Conservation (phyloP, 331 rosid species). For the Quercus lobata region DNA sequence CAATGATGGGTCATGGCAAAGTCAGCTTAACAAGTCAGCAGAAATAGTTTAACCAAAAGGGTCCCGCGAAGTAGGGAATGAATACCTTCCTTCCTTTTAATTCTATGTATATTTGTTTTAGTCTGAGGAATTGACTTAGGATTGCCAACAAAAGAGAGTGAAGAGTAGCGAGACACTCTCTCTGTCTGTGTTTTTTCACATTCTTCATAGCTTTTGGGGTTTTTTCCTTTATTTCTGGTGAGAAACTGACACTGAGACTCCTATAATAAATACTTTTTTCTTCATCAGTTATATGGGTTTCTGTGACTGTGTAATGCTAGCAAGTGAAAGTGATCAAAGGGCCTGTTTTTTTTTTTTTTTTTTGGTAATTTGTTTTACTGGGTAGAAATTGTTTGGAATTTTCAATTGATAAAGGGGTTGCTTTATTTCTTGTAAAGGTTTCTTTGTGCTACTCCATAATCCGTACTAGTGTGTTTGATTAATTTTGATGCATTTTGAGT, state of each 20-base stretch:
- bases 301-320: neutral
- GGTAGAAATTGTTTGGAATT: too few relatives aligned
- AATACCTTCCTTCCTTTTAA: too few relatives aligned
- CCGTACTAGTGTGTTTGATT: too few relatives aligned
- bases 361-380: neutral
- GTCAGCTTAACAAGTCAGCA: neutral
- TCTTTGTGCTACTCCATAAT: too few relatives aligned
- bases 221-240: neutral
- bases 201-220: neutral
- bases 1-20: too few relatives aligned
- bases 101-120: neutral
- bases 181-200: neutral
- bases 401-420: too few relatives aligned
- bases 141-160: neutral
- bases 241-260: neutral
- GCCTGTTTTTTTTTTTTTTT: neutral
- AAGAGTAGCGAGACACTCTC: neutral
- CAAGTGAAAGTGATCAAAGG: neutral
- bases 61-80: neutral
- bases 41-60: neutral
- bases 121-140: conserved; percentile 1
- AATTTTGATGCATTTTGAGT: too few relatives aligned
- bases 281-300: neutral
- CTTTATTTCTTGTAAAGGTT: too few relatives aligned
- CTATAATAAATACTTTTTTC: too few relatives aligned